Base-by-base conservation (phyloP, 2,329 filamentous ascomycete species). In the Scytalidium lignicola region DNA sequence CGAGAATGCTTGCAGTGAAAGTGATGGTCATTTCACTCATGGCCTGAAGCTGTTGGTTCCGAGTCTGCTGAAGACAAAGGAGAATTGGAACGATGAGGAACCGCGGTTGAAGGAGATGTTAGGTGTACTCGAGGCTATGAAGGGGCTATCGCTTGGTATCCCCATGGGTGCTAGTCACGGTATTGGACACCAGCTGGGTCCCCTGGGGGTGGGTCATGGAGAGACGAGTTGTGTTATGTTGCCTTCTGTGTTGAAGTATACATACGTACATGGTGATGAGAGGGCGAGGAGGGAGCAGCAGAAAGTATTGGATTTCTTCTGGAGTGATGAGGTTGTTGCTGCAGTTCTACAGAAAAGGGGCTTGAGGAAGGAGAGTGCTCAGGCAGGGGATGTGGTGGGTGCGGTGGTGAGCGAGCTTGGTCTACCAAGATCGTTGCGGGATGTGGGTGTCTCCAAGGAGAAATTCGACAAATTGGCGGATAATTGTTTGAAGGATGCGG, bases 141-240 rank as follows among this genome's bases (percentile, higher is more conserved):
- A 51, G 18, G 64, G 63, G 2, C 71, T 74, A 7, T 62, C 62
- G 32, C 68, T 69, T 54, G 70, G 65, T 0, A 68, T 70, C 50
- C 72, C 48, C 0, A 62, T 70, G 57, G 65, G 69, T 8, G 69
- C 56, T 0, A 66, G 62, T 41, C 70, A 73, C 55, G 69, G 62
- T 2, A 72, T 71, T 41, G 70, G 70, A 15, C 69, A 72, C 54
- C 70, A 72, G 49, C 45, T 75, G 46, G 65, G 61, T 6, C 50
- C 49, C 1, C 15, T 51, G 20, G 78, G 78, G 0, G 78, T 82
- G 2, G 72, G 74, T 0, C 78, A 83, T 56, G 79, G 79, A 9
- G 78, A 80, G 60, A 82, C 78, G 23, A 79, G 74, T 55, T 82
- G 73, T 57, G 73, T 75, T 43, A 67, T 78, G 48, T 67, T 74